phyloP scores from a whole-genome alignment of 345 rosid species.

The Nasturtium officinale region DNA sequence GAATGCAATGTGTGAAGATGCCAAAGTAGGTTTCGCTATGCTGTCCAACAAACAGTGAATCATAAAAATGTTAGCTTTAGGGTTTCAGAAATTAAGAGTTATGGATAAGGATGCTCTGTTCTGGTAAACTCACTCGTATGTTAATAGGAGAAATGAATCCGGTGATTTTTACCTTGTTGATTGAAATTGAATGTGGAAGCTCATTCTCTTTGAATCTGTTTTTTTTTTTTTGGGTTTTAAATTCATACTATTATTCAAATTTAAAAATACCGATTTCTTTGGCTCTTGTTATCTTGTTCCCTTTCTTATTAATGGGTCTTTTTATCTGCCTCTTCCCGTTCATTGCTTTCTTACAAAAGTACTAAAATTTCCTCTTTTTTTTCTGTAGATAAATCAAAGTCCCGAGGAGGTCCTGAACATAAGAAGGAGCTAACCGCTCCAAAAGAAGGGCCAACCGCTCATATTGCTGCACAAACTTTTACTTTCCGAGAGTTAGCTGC shows the following conservation, averaged over 20 bases:
- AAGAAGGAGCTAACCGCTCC: constrained; percentile 72
- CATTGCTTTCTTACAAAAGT: constrained; percentile 3
- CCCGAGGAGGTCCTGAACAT: constrained; percentile 61
- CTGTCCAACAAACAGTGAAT: constrained; percentile 6
- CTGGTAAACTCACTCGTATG: constrained; percentile 10
- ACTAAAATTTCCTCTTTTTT: not conserved
- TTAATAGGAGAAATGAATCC: not conserved
- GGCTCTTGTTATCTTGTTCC: not conserved
- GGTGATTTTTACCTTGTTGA: not conserved
- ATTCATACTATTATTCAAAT: not conserved
- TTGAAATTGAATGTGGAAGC: not conserved
- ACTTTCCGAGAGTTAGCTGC: constrained; percentile 89
- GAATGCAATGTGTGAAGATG: constrained; percentile 17
- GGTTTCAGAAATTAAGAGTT: not conserved
- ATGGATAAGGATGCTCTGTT: not conserved
- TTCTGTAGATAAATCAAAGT: constrained; percentile 73
- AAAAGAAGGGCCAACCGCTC: constrained; percentile 70
- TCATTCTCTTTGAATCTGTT: not conserved
- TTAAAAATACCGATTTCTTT: not conserved
- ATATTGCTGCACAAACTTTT: constrained; percentile 92
- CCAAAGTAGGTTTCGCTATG: not conserved
- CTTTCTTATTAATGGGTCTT: not conserved
- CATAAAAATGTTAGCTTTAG: constrained; percentile 6
- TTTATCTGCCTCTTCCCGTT: not conserved
- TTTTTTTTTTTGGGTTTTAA: not conserved